Evolutionary conservation across 352 stramenopile genomes (phyloP).

Genomic region (Phytophthora parvispora): DNA sequence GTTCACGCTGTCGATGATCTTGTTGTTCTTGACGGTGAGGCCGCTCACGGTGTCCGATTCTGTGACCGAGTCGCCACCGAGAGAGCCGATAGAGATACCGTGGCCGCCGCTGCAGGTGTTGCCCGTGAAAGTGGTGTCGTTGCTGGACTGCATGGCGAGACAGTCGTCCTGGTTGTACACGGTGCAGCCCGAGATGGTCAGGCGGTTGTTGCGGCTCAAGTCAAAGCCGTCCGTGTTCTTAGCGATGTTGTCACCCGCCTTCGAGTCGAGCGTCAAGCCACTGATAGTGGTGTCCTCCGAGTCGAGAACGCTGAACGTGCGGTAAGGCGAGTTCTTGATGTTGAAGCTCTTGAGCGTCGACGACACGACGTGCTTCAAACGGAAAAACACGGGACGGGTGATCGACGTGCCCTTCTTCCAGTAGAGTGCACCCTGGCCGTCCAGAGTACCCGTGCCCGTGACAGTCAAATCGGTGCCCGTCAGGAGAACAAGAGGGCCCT

Average conservation of each 20-base stretch:
- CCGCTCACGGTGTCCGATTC: slow-evolving; percentile 35
- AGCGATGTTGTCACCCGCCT: slow-evolving; percentile 25
- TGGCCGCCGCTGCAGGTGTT: slow-evolving; percentile 36
- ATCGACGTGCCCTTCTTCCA: slow-evolving; percentile 41
- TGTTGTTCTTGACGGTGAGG: slow-evolving; percentile 40
- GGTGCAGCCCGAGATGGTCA: slow-evolving; percentile 42
- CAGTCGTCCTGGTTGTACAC: slow-evolving; percentile 49
- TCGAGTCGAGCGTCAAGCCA: slow-evolving; percentile 32
- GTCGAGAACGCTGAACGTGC: slow-evolving; percentile 49
- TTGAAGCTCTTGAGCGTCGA: slow-evolving; percentile 48
- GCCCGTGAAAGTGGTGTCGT: slow-evolving; percentile 30
- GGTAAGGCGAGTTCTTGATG: slow-evolving; percentile 56
- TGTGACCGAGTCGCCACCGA: slow-evolving; percentile 26
- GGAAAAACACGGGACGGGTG: slow-evolving; percentile 42
- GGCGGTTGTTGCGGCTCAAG: slow-evolving; percentile 32
- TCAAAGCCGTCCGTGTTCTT: slow-evolving; percentile 41
- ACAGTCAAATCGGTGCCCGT: slow-evolving; percentile 33
- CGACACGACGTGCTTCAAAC: slow-evolving; percentile 30
- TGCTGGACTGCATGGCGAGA: slow-evolving; percentile 40
- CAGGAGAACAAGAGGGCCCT: slow-evolving; percentile 43
- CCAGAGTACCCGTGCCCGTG: slow-evolving; percentile 30
- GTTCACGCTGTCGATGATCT: slow-evolving; percentile 39
- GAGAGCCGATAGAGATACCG: slow-evolving; percentile 40
- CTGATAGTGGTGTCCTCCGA: slow-evolving; percentile 32
- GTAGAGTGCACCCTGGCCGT: slow-evolving; percentile 38